Evolutionary conservation across 352 stramenopile genomes (phyloP).

Genomic region (Poterioochromonas sp.): DNA sequence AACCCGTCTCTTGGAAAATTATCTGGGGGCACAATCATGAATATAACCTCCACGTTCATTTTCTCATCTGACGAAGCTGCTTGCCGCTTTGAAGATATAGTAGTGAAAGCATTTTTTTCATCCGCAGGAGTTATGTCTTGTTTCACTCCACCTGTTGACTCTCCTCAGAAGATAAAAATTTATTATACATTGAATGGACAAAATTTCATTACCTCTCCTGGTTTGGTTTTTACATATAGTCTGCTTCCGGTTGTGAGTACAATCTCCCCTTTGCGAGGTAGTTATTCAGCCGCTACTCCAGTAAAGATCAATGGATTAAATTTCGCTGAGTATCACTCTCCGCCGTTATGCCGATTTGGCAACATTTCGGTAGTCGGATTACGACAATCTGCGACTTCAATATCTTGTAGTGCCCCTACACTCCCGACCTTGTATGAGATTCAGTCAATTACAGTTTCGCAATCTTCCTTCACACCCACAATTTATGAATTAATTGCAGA

Average conservation of each 20-base stretch:
- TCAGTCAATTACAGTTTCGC: background rate
- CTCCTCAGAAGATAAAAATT: background rate
- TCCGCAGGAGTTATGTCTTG: background rate
- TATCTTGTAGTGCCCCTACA: slow-evolving; percentile 9
- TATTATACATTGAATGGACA: slow-evolving; percentile 18
- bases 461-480: background rate
- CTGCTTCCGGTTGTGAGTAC: background rate
- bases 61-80: background rate
- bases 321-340: background rate
- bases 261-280: slow-evolving; percentile 9
- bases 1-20: background rate
- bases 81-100: slow-evolving; percentile 20
- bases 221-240: background rate
- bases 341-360: slow-evolving; percentile 23
- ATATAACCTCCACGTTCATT: background rate
- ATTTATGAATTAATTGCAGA: background rate
- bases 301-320: slow-evolving; percentile 15
- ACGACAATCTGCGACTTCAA: background rate
- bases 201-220: slow-evolving; percentile 1
- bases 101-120: background rate
- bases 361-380: background rate
- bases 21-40: background rate
- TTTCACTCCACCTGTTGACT: background rate
- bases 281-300: background rate
- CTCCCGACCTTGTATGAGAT: background rate